Base-by-base conservation (phyloP, 495 filamentous ascomycete genomes). In the Tuber borchii region DNA sequence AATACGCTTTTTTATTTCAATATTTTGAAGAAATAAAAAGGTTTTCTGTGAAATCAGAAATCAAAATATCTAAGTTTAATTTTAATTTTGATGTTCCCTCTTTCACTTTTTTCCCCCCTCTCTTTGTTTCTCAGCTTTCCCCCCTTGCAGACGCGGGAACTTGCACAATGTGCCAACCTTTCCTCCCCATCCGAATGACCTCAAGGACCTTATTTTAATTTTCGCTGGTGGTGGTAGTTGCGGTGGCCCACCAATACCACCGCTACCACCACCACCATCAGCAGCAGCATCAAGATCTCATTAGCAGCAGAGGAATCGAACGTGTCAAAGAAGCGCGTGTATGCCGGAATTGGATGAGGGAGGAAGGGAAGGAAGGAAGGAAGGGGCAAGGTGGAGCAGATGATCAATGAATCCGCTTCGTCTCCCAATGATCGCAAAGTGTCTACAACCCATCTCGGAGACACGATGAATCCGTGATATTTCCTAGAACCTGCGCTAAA, bases 61-160 rank as follows among this genome's bases (percentile, higher is more conserved):
- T 31, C 26, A 31, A 65, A 31, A 31, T 65, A 65, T 65, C 56
- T 3, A 65, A 31, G 56, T 65, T 31, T 65, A 65, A 65, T 65
- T 65, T 65, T 65, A 14, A 31, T 31, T 65, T 65, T 31, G 3
- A 31, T 31, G 31, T 31, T 61, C 48, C 48, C 48, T 61, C n/a
- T 61, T 61, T 65, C 46, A 22, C 20, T 26, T 14, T 56, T 56
- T 56, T 26, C 5, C 39, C 51, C 45, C 69, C 39, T 72, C 73
- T 22, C 71, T 78, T 71, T 77, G 26, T 75, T 75, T 75, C 71
- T 71, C 26, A 42, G 51, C 34, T 40, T 71, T 6, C 72, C 61
- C 78, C 78, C 78, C 78, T 79, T 79, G 76, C 78, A 79, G 78
- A 78, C 77, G 48, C 77, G 78, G 78, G 78, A 79, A 79, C 78